Percentiles rank a stretch among this genome's conserved stretches.
Evolutionary conservation across 257 asterid species (phyloP).

Genomic region (Mitragyna speciosa): DNA sequence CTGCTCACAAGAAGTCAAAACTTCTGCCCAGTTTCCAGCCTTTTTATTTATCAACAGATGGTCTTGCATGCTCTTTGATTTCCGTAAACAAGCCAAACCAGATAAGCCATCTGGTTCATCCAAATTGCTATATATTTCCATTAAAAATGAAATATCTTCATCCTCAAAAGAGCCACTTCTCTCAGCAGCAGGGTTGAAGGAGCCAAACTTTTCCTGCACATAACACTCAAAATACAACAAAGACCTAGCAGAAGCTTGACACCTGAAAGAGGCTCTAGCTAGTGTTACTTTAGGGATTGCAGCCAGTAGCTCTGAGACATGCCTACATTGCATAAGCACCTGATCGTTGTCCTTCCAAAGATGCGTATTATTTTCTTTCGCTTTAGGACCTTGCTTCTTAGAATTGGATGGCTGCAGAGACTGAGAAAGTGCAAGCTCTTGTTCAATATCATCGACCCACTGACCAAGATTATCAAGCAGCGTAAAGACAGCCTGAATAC

Average conservation of each 20-base stretch:
- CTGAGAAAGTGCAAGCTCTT: slow-evolving; percentile 83
- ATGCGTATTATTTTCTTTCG: slow-evolving; percentile 52
- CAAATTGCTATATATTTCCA: slow-evolving; percentile 88
- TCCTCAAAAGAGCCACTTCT: slow-evolving; percentile 82
- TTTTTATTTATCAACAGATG: slow-evolving; percentile 83
- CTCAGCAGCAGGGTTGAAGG: slow-evolving; percentile 91
- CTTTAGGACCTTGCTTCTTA: slow-evolving; percentile 54
- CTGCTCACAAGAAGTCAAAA: slow-evolving; percentile 91
- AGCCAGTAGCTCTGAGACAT: slow-evolving; percentile 74
- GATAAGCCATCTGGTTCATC: slow-evolving; percentile 97
- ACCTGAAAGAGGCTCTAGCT: slow-evolving; percentile 90
- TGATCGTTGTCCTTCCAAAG: slow-evolving; percentile 40
- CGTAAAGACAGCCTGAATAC: slow-evolving; percentile 93
- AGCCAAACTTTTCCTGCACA: slow-evolving; percentile 80
- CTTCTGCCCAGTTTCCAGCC: slow-evolving; percentile 99
- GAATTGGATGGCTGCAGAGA: slow-evolving; percentile 59
- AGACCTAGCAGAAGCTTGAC: slow-evolving; percentile 97
- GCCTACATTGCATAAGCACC: slow-evolving; percentile 71
- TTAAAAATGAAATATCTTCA: slow-evolving; percentile 77
- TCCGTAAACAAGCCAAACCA: slow-evolving; percentile 90
- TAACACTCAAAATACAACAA: slow-evolving; percentile 84
- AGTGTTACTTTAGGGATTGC: slow-evolving; percentile 91
- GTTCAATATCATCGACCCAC: slow-evolving; percentile 95
- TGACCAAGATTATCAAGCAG: slow-evolving; percentile 98
- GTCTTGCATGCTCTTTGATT: slow-evolving; percentile 76